A percentile compares a stretch with the other conserved stretches of the same genome.
phyloP scores from a whole-genome alignment of 164 flowering plant genomes.

The Tinospora cordifolia region DNA sequence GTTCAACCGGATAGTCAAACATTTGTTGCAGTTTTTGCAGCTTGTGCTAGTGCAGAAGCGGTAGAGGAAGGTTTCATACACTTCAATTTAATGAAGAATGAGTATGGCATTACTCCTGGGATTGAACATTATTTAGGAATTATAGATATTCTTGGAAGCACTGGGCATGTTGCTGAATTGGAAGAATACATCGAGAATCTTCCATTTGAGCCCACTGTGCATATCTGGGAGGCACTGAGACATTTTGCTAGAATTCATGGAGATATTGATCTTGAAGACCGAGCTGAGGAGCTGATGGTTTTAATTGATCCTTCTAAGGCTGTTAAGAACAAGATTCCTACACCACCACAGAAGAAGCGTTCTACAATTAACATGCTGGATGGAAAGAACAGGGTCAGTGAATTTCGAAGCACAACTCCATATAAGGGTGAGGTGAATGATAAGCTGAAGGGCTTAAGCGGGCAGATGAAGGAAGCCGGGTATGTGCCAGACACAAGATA shows the following conservation, averaged over 20 bases:
- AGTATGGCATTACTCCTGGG: conserved; percentile 6
- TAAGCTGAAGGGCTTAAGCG: not conserved
- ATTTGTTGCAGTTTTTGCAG: conserved; percentile 2
- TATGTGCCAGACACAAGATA: conserved; percentile 15
- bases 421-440: conserved; percentile 6
- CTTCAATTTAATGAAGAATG: conserved; percentile 8
- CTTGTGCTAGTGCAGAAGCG: conserved; percentile 14
- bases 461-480: not conserved
- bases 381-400: conserved; percentile 5
- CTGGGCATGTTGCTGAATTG: conserved; percentile 3
- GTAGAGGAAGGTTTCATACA: conserved; percentile 8
- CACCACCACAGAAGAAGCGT: conserved; percentile 5
- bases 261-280: conserved; percentile 12
- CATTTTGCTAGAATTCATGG: conserved; percentile 11
- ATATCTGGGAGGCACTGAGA: conserved; percentile 2
- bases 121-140: conserved; percentile 6
- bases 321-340: conserved; percentile 3
- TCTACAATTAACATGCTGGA: conserved; percentile 4
- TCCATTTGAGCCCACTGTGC: not conserved
- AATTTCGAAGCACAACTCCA: conserved; percentile 4
- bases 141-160: conserved; percentile 6
- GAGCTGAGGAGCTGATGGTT: conserved; percentile 4
- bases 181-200: conserved; percentile 6
- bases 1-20: conserved; percentile 3
- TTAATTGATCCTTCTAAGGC: conserved; percentile 3